Base-by-base conservation (phyloP, 2,329 filamentous ascomycete genomes). In the Aspergillus melleus region DNA sequence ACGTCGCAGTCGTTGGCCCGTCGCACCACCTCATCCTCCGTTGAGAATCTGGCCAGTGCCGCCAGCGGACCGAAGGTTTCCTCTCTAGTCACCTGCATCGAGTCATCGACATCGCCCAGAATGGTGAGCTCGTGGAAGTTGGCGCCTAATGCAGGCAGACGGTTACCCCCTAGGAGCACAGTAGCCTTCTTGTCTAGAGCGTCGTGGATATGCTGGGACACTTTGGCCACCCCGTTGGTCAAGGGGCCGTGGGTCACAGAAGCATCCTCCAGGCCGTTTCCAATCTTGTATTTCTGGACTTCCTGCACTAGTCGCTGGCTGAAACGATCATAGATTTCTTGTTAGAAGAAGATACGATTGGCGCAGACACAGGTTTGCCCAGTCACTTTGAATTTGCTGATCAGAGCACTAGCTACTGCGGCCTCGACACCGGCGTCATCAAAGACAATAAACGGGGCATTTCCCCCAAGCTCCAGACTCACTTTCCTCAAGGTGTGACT, bases 61-160 rank as follows among this genome's bases (percentile, higher is more conserved):
- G 92, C 93, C 0, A 97, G 88, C 1, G 94, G 94, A 0, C 94
- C 94, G 73, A 98, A 98, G 0, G 92, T 97, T 80, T 98, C 94
- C 76, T 97, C 93, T 2, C 79, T 79, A 2, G 90, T 87, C 64
- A 96, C 84, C 60, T 84, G 82, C 93, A 96, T 97, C 46, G 91
- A 84, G 52, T 83, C 79, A 1, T 84, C 94, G 86, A 96, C 92
- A 64, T 90, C 89, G 12, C 89, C 88, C 59, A 98, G 86, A 52
- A 97, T 89, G 0, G 94, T 97, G 2, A 91, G 92, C 70, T 92
- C 85, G 78, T 89, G 95, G 80, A 95, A 97, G 78, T 95, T 94
- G 49, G 81, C 72, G 6, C 93, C 94, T 1, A 96, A 79, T 16
- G 91, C 84, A 0, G 87, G 82, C 55, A 92, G 75, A 69, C 83